Conservation (phyloP, 306 rosid species). For the Echinosophora koreensis region DNA sequence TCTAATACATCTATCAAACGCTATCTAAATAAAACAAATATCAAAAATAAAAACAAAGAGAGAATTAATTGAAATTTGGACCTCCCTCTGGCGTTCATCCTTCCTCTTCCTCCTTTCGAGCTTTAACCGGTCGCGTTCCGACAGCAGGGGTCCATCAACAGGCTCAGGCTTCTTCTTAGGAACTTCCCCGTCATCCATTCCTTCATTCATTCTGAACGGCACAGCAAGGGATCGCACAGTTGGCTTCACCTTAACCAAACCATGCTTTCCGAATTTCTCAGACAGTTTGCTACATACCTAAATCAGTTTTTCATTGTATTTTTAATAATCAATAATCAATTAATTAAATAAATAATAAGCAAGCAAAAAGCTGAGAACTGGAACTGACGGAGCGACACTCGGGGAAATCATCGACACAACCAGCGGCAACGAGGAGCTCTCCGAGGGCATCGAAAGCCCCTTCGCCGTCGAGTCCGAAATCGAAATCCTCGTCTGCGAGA, state of each 20-base stretch:
- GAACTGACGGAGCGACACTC: slow-evolving; percentile 87
- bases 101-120: slow-evolving; percentile 87
- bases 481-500: slow-evolving; percentile 98
- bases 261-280: slow-evolving; percentile 93
- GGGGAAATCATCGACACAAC: slow-evolving; percentile 72
- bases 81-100: slow-evolving; percentile 98
- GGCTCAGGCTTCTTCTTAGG: slow-evolving; percentile 91
- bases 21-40: background rate
- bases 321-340: background rate
- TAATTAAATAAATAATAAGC: background rate
- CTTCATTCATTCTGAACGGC: slow-evolving; percentile 93
- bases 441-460: slow-evolving; percentile 90
- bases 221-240: slow-evolving; percentile 84
- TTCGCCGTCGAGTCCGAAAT: slow-evolving; percentile 89
- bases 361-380: background rate
- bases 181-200: slow-evolving; percentile 79
- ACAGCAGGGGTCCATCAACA: slow-evolving; percentile 80
- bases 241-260: slow-evolving; percentile 81
- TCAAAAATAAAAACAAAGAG: background rate
- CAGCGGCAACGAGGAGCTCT: slow-evolving; percentile 90
- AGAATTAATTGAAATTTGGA: slow-evolving; percentile 32
- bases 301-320: background rate
- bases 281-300: slow-evolving; percentile 83
- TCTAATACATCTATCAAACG: too few species aligned
- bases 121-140: slow-evolving; percentile 87